phyloP scores from a whole-genome alignment of 2,329 filamentous ascomycete species.

The Graphilbum ipis-grandicollis region DNA sequence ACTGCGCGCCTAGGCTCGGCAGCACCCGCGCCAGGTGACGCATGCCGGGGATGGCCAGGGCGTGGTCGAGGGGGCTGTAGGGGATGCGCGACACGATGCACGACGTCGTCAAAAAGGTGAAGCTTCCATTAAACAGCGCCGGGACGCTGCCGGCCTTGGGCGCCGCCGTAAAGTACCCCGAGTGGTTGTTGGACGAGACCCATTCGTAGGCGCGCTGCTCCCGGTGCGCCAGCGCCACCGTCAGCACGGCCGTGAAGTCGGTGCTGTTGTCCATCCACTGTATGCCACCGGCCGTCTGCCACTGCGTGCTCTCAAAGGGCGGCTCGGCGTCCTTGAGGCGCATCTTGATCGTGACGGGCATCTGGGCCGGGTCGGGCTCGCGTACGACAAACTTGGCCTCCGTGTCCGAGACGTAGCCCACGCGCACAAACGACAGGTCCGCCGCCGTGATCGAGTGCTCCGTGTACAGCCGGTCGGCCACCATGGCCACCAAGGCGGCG shows the following conservation, averaged over 20 bases:
- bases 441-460: slow-evolving; percentile 54
- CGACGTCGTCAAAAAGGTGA: slow-evolving; percentile 83
- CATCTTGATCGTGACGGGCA: slow-evolving; percentile 60
- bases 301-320: slow-evolving; percentile 38
- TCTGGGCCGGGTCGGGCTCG: slow-evolving; percentile 58
- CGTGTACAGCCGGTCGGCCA: slow-evolving; percentile 62
- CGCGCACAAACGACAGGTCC: slow-evolving; percentile 67
- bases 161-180: slow-evolving; percentile 64
- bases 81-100: slow-evolving; percentile 87
- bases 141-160: slow-evolving; percentile 50
- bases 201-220: slow-evolving; percentile 69
- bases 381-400: slow-evolving; percentile 70
- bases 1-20: slow-evolving; percentile 53
- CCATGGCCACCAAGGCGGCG: slow-evolving; percentile 46
- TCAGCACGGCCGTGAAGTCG: slow-evolving; percentile 64
- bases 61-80: slow-evolving; percentile 69
- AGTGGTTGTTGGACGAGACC: slow-evolving; percentile 70
- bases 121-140: slow-evolving; percentile 44
- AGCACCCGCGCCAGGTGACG: slow-evolving; percentile 58
- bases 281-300: slow-evolving; percentile 51
- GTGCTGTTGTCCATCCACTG: slow-evolving; percentile 53
- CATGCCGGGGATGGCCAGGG: slow-evolving; percentile 67
- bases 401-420: slow-evolving; percentile 71
- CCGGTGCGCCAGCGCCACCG: slow-evolving; percentile 42
- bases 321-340: slow-evolving; percentile 32